Conservation (phyloP, 176 grass and related monocot genomes). For the Eragrostis curvula region DNA sequence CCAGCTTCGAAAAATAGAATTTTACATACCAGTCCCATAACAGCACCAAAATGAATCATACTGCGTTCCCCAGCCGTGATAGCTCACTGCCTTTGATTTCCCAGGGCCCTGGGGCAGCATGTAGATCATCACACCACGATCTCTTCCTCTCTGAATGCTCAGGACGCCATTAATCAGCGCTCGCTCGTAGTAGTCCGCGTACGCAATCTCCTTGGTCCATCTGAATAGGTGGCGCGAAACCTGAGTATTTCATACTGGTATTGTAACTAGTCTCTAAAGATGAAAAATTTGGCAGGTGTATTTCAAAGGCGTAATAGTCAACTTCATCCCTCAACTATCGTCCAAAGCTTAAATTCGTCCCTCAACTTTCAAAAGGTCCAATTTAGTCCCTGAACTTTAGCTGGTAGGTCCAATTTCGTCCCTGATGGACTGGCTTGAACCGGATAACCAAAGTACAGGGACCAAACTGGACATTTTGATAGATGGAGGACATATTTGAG, state of each 20-base stretch:
- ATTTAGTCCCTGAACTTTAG: too few relatives aligned
- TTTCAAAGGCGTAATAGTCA: too few relatives aligned
- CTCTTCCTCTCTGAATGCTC: conserved; percentile 89
- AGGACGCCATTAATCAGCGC: conserved; percentile 87
- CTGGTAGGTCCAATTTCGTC: too few relatives aligned
- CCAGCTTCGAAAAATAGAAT: neutral
- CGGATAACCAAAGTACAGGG: too few relatives aligned
- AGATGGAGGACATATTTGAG: too few relatives aligned
- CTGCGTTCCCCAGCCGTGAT: conserved; percentile 84
- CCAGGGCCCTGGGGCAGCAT: conserved; percentile 91
- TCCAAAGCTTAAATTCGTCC: too few relatives aligned
- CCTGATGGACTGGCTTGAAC: too few relatives aligned
- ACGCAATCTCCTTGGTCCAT: conserved; percentile 85
- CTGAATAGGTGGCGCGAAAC: conserved; percentile 90
- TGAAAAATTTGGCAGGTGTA: neutral
- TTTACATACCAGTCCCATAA: conserved; percentile 84
- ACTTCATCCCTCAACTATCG: too few relatives aligned
- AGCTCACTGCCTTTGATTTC: conserved; percentile 73
- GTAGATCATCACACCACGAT: conserved; percentile 98
- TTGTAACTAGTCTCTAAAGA: neutral
- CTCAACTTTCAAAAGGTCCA: too few relatives aligned
- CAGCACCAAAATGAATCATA: conserved; percentile 92
- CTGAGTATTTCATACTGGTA: conserved; percentile 40
- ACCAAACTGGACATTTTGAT: too few relatives aligned
- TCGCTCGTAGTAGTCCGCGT: conserved; percentile 90